Conservation (phyloP, 1,284 basidiomycete species). For the Trichosporon sp. region DNA sequence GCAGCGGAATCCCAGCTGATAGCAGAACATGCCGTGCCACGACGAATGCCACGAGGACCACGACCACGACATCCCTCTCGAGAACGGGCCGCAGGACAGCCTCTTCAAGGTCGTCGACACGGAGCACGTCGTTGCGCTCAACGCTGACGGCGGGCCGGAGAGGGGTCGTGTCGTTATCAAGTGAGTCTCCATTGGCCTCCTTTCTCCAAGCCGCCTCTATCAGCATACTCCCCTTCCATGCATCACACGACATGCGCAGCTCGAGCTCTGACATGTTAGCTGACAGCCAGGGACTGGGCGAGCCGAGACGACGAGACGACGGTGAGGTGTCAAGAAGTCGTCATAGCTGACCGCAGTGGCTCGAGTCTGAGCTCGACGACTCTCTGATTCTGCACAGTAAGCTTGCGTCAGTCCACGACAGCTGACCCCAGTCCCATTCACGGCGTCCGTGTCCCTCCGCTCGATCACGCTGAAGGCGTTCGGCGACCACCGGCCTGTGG, state of each 20-base stretch:
- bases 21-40: conserved; percentile 13
- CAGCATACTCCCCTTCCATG: neutral
- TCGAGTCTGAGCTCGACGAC: conserved; percentile 48
- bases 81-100: conserved; percentile 41
- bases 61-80: conserved; percentile 44
- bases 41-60: conserved; percentile 33
- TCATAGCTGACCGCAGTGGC: conserved; percentile 19
- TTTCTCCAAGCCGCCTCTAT: neutral
- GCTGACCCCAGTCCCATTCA: conserved; percentile 44
- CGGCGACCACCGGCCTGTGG: conserved; percentile 35
- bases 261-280: no score
- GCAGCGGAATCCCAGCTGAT: neutral
- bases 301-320: conserved; percentile 41
- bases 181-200: conserved; percentile 27
- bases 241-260: no score
- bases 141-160: conserved; percentile 43
- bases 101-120: conserved; percentile 43
- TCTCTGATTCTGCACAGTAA: conserved; percentile 46
- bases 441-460: conserved; percentile 44
- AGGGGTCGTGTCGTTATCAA: conserved; percentile 47
- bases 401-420: conserved; percentile 3
- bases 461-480: conserved; percentile 47
- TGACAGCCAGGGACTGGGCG: conserved; percentile 38
- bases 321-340: conserved; percentile 20
- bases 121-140: conserved; percentile 46